Percentiles rank a stretch among this genome's conserved stretches.
phyloP scores from a whole-genome alignment of 495 filamentous ascomycete genomes.

The Aspergillus conjunctus region DNA sequence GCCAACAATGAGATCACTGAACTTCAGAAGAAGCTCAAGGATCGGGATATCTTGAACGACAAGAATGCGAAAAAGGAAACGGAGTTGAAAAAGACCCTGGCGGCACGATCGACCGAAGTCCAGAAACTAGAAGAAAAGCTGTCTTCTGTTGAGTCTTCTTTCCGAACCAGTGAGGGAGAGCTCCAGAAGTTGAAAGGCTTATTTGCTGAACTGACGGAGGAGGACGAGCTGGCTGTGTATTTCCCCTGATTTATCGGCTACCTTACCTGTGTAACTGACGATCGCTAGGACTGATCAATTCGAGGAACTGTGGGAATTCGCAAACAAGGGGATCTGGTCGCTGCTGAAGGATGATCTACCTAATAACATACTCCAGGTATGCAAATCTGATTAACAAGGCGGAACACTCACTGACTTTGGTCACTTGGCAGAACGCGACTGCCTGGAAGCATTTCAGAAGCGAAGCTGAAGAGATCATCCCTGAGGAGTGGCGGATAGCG shows the following conservation, averaged over 20 bases:
- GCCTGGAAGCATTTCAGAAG: constrained; percentile 6
- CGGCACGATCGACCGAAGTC: constrained; percentile 6
- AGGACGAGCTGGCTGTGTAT: constrained; percentile 22
- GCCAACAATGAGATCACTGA: constrained; percentile 17
- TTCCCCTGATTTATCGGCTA: neutral
- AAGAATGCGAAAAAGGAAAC: constrained; percentile 17
- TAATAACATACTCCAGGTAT: constrained; percentile 21
- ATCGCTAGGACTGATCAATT: constrained; percentile 18
- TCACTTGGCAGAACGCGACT: constrained; percentile 3
- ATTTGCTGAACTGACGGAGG: constrained; percentile 12
- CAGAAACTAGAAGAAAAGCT: constrained; percentile 18
- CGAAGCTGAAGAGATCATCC: constrained; percentile 6
- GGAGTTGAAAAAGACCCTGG: constrained; percentile 12
- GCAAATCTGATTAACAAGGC: neutral
- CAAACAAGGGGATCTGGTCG: constrained; percentile 20
- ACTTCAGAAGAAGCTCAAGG: constrained; percentile 21
- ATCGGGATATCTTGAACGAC: constrained; percentile 22
- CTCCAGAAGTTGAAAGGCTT: constrained; percentile 19
- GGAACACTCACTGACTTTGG: neutral
- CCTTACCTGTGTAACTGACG: constrained; percentile 2
- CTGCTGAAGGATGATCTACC: constrained; percentile 23
- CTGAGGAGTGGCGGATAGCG: constrained; percentile 10
- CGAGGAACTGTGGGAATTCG: constrained; percentile 22
- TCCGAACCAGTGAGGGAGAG: constrained; percentile 11
- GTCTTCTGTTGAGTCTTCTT: constrained; percentile 8